Evolutionary conservation across 78 protist genomes (phyloP).

Genomic region (Dictyostelium intermedium): DNA sequence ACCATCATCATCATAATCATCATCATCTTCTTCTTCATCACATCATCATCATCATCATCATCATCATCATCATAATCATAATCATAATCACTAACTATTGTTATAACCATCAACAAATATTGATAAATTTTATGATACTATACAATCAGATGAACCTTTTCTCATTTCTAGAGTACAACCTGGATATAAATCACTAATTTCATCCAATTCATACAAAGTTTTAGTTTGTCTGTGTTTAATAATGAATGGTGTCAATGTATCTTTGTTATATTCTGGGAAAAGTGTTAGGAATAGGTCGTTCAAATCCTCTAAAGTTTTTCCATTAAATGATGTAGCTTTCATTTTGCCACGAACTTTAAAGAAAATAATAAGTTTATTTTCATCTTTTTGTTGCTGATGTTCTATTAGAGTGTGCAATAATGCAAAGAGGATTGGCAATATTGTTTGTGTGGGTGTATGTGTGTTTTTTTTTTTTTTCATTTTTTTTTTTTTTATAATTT

Average conservation of each 20-base stretch:
- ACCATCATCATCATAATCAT: background rate
- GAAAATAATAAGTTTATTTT: slow-evolving; percentile 3
- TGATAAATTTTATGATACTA: background rate
- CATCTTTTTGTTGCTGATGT: background rate
- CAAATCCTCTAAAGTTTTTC: slow-evolving; percentile 39
- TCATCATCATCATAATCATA: background rate
- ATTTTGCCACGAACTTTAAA: slow-evolving; percentile 73
- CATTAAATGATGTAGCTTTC: slow-evolving; percentile 14
- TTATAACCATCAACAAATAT: no score
- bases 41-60: background rate
- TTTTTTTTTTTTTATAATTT: no score
- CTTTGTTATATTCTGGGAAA: slow-evolving; percentile 65
- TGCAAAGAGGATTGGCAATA: background rate
- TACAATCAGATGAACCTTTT: slow-evolving; percentile 54
- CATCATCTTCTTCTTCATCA: no score
- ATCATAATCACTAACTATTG: no score
- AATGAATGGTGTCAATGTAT: slow-evolving; percentile 37
- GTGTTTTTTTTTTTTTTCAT: background rate
- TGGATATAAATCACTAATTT: slow-evolving; percentile 58
- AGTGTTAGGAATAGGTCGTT: slow-evolving; percentile 18
- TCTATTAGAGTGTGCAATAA: background rate
- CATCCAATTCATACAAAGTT: slow-evolving; percentile 67
- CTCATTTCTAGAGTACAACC: slow-evolving; percentile 75
- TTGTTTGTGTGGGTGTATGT: background rate
- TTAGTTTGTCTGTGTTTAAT: slow-evolving; percentile 62